Evolutionary conservation across 2,329 filamentous ascomycete species (phyloP), one percentile per base, ranked within the genome.

Genomic region (Penicillium sp.): DNA sequence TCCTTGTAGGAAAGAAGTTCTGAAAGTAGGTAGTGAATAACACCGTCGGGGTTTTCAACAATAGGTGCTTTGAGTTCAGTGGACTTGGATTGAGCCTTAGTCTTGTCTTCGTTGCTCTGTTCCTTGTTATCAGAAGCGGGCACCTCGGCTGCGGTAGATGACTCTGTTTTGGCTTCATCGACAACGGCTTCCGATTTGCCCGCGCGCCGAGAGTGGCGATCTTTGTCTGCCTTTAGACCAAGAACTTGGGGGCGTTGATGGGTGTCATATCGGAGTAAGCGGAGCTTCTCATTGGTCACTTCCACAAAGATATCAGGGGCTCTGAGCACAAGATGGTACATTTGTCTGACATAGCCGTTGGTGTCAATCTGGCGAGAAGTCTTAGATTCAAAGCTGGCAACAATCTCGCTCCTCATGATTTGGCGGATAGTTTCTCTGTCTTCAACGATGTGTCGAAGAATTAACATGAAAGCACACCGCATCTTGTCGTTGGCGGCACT

Each of bases 1-100:
- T 96, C 92, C 65, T 89, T 88, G 75, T 96, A 97, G 47, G 90
- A 92, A 52, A 97, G 81, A 43, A 99, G 79, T 71, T 99, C 94
- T 54, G 90, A 95, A 4, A 99, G 85, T 21, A 99, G 80, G 73
- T 96, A 99, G 67, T 97, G 91, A 54, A 99, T 88, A 3, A 99
- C 91, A 4, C 94, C 94, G 72, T 97, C 94, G 0, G 93, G 91
- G 58, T 94, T 92, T 71, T 97, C 92, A 5, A 97, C 86, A 11
- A 92, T 81, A 1, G 94, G 93, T 8, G 89, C 80, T 74, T 95
- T 97, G 39, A 85, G 75, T 56, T 97, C 92, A 0, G 76, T 64
- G 3, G 79, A 72, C 72, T 93, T 96, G 3, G 55, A 56, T 24
- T 54, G 58, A 13, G 16, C 45, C 56, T 75, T 74, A 22, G 70